Evolutionary conservation across 768 basidiomycete species (phyloP).

Genomic region (Amanita polypyramis): DNA sequence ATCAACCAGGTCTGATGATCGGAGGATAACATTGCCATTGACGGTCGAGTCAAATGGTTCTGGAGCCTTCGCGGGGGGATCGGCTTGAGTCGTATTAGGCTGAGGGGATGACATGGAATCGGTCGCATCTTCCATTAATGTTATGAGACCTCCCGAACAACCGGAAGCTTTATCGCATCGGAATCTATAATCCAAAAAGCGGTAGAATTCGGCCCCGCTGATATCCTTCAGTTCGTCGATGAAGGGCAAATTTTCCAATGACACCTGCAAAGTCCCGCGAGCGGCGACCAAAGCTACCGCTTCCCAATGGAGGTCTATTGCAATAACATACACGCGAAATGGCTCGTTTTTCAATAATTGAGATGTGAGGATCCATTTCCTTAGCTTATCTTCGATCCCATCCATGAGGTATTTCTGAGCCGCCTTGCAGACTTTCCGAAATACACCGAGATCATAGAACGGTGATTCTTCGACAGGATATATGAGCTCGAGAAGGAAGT

Average conservation of each 20-base stretch:
- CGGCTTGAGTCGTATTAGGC: too few relatives aligned
- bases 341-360: not conserved
- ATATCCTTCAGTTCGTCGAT: not conserved
- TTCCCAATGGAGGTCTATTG: slow-evolving; percentile 8
- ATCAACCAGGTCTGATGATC: slow-evolving; percentile 3
- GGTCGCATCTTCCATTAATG: not conserved
- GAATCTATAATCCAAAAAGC: not conserved
- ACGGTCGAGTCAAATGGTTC: not conserved
- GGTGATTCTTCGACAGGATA: slow-evolving; percentile 2
- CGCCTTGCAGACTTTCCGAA: not conserved
- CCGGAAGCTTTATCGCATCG: not conserved
- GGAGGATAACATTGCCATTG: not conserved
- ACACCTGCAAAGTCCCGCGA: slow-evolving; percentile 31
- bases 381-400: slow-evolving; percentile 1
- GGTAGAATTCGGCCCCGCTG: not conserved
- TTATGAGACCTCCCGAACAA: not conserved
- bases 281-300: slow-evolving; percentile 12
- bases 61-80: not conserved
- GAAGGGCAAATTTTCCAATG: slow-evolving; percentile 16
- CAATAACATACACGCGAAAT: not conserved
- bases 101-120: not conserved
- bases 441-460: not conserved
- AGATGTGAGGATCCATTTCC: not conserved
- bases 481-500: slow-evolving; percentile 8
- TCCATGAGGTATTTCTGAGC: slow-evolving; percentile 5